Base-by-base conservation (phyloP, 2,329 filamentous ascomycete species). In the Aspergillus calidoustus region DNA sequence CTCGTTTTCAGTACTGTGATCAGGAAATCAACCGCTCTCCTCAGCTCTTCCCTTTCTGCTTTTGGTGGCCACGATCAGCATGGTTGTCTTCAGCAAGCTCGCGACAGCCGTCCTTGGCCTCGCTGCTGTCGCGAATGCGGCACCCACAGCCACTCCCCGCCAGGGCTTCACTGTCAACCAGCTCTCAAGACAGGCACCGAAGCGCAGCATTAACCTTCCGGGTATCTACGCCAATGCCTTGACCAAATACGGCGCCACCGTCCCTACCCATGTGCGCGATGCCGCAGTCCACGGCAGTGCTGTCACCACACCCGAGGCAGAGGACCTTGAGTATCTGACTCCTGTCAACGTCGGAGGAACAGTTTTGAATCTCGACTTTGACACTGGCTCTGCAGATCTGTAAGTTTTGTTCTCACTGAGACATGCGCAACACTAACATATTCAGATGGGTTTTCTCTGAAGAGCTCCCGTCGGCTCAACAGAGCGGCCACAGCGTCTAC, bases 321-420 rank as follows among this genome's bases (percentile, higher is more conserved):
- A 80, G 52, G 87, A 89, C 65, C 77, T 78, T 3, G 82, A 88
- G 71, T 89, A 88, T 60, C 77, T 88, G 31, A 82, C 84, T 59
- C 86, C 88, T 0, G 85, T 92, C 51, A 82, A 79, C 2, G 80
- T 92, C 64, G 91, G 90, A 49, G 77, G 83, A 71, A 86, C 89
- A 68, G 84, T 79, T 3, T 72, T 91, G 64, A 83, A 87, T 62
- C 74, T 93, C 63, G 89, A 91, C 72, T 84, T 93, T 63, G 91
- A 93, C 67, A 93, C 90, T 15, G 89, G 82, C 64, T 89, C 81
- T 65, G 82, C 87, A 47, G 88, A 90, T 76, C 84, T 91, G 89
- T 87, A 76, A 79, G 84, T 78, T 19, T 3, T 2, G 3, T 15
- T 51, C 41, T n/a, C 7, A 11, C 1, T 22, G 15, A 17, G 11